Percentiles rank a stretch among this genome's conserved stretches.
phyloP scores from a whole-genome alignment of 805 yeast species.

The Wickerhamiella hasegawae region DNA sequence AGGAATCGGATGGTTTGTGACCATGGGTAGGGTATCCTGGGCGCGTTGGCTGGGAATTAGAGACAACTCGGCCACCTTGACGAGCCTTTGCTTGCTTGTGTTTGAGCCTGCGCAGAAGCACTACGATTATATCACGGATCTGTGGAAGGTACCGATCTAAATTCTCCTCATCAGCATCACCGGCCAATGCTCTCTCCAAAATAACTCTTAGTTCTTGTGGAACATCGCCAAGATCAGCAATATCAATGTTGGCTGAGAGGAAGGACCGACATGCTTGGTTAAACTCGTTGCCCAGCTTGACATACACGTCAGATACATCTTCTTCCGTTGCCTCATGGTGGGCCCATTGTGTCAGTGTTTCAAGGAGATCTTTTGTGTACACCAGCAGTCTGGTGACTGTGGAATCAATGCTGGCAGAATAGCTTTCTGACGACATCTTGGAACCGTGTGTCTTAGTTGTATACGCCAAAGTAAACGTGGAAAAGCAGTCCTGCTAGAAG shows the following conservation, averaged over 20 bases:
- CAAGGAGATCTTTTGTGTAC: constrained; percentile 78
- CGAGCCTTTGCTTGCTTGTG: constrained; percentile 50
- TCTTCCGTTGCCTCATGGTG: constrained; percentile 59
- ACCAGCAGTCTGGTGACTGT: constrained; percentile 49
- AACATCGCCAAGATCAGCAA: constrained; percentile 71
- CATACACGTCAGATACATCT: constrained; percentile 81
- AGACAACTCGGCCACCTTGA: too few species aligned
- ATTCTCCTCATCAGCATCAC: constrained; percentile 68
- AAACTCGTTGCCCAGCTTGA: constrained; percentile 84
- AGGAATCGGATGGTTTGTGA: too few species aligned
- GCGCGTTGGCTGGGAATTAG: too few species aligned
- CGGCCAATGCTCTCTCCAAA: constrained; percentile 72
- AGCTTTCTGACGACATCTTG: background rate
- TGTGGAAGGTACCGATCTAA: constrained; percentile 68
- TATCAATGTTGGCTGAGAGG: constrained; percentile 60
- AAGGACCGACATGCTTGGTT: constrained; percentile 73
- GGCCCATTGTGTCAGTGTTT: constrained; percentile 83
- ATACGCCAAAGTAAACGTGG: too few species aligned
- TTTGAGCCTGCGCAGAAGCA: constrained; percentile 62
- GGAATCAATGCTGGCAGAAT: constrained; percentile 5
- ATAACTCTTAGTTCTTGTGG: constrained; percentile 68
- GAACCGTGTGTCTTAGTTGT: too few species aligned
- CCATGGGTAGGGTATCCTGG: too few species aligned
- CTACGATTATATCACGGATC: constrained; percentile 73
- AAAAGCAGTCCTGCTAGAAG: too few species aligned